phyloP scores from a whole-genome alignment of 1,284 basidiomycete genomes.

The Ustilago trichophora region DNA sequence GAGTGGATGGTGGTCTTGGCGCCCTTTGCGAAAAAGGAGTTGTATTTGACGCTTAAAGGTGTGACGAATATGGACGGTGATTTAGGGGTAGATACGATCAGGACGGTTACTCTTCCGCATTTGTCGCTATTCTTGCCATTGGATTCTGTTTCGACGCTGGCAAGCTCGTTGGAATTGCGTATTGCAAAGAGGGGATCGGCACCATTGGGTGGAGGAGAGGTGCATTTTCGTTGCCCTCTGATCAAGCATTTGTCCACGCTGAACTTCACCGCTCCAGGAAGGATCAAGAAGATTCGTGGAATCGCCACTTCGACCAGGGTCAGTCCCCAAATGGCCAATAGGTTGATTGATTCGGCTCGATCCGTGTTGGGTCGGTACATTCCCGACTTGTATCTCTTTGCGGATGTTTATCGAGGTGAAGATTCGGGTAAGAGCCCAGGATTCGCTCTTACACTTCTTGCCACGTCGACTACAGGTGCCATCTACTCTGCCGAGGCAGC shows the following conservation, averaged over 20 bases:
- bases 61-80: slow-evolving; percentile 80
- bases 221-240: slow-evolving; percentile 90
- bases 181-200: slow-evolving; percentile 93
- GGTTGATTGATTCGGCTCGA: slow-evolving; percentile 93
- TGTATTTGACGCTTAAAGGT: slow-evolving; percentile 83
- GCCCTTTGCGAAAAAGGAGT: slow-evolving; percentile 88
- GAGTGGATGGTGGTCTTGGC: slow-evolving; percentile 90
- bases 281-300: slow-evolving; percentile 91
- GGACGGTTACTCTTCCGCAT: slow-evolving; percentile 91
- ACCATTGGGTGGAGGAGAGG: slow-evolving; percentile 90
- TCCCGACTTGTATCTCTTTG: slow-evolving; percentile 97
- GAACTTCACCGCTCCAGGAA: slow-evolving; percentile 89
- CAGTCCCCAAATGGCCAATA: slow-evolving; percentile 94
- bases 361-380: slow-evolving; percentile 94
- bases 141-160: slow-evolving; percentile 31
- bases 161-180: slow-evolving; percentile 69
- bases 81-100: slow-evolving; percentile 77
- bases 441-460: slow-evolving; percentile 87
- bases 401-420: slow-evolving; percentile 96
- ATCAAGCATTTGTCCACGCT: slow-evolving; percentile 83
- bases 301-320: slow-evolving; percentile 82
- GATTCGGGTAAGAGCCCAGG: slow-evolving; percentile 98
- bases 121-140: slow-evolving; percentile 77
- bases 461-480: slow-evolving; percentile 89
- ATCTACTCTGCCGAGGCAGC: slow-evolving; percentile 87